A percentile compares a stretch with the other conserved stretches of the same genome.
phyloP scores from a whole-genome alignment of 1,284 basidiomycete genomes.

The Xerocomus minutiporus region DNA sequence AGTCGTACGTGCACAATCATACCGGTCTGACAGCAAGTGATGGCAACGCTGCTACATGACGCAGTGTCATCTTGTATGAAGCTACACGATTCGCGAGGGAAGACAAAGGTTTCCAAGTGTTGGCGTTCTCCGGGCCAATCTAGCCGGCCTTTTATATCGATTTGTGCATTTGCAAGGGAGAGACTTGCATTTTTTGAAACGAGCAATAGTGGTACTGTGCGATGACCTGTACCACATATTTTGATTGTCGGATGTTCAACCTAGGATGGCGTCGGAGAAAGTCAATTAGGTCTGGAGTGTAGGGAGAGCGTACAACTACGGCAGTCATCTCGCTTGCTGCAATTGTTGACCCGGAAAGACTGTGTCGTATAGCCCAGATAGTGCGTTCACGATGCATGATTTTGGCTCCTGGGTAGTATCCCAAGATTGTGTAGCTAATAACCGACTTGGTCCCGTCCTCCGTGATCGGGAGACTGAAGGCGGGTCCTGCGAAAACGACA shows the following conservation, averaged over 20 bases:
- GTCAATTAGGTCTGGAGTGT: slow-evolving; percentile 2
- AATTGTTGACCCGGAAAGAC: slow-evolving; percentile 38
- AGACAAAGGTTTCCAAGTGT: slow-evolving; percentile 44
- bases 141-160: slow-evolving; percentile 38
- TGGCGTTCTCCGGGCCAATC: slow-evolving; percentile 27
- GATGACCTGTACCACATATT: slow-evolving; percentile 43
- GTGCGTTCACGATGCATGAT: slow-evolving; percentile 42
- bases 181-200: slow-evolving; percentile 46
- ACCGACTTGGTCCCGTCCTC: slow-evolving; percentile 38
- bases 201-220: slow-evolving; percentile 41
- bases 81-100: slow-evolving; percentile 39
- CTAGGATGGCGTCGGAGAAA: slow-evolving; percentile 34
- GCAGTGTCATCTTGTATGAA: slow-evolving; percentile 38
- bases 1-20: slow-evolving; percentile 21
- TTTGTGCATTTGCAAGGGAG: slow-evolving; percentile 41
- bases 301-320: slow-evolving; percentile 39
- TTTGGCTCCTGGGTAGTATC: slow-evolving; percentile 43
- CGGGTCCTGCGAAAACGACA: slow-evolving; percentile 54
- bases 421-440: slow-evolving; percentile 54
- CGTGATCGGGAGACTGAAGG: slow-evolving; percentile 41
- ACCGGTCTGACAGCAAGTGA: slow-evolving; percentile 20
- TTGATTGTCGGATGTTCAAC: slow-evolving; percentile 41
- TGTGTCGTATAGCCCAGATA: slow-evolving; percentile 62
- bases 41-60: slow-evolving; percentile 4
- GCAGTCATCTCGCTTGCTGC: slow-evolving; percentile 39